These are phyloP conservation scores for cucumber (Cucumis sativus) DNA, from an alignment of 306 rosid species.

Conservation along the genomic window DNA sequence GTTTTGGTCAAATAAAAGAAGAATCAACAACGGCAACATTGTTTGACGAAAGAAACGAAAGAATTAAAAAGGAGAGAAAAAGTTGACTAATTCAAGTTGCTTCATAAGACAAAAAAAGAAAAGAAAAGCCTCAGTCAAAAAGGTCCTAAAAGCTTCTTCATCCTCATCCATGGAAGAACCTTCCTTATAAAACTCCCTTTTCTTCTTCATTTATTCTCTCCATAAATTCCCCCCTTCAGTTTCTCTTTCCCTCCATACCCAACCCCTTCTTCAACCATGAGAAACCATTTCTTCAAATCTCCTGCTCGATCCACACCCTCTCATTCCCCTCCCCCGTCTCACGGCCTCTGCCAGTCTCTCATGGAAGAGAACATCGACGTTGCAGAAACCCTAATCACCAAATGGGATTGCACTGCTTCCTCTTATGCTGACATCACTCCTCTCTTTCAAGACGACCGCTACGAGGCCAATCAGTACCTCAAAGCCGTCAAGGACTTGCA, in stretches of 20 bases:
- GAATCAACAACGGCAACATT: background rate
- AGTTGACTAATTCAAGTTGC: background rate
- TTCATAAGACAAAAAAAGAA: no score
- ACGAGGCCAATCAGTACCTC: conserved; percentile 52
- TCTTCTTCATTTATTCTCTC: background rate
- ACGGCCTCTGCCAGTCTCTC: conserved; percentile 29
- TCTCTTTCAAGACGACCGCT: conserved; percentile 39
- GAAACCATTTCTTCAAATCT: conserved; percentile 26
- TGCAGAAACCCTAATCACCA: conserved; percentile 36
- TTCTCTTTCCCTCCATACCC: background rate
- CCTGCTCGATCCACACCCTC: conserved; percentile 8
- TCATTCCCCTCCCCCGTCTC: conserved; percentile 22
- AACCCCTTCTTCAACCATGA: background rate
- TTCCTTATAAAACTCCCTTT: background rate
- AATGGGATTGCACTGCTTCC: conserved; percentile 34
- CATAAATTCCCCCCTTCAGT: background rate
- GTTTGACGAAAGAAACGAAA: no score
- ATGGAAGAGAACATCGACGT: conserved; percentile 48
- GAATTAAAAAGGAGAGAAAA: no score
- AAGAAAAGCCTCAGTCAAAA: background rate
- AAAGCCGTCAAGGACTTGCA: conserved; percentile 43
- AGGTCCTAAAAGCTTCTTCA: background rate
- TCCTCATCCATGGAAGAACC: background rate
- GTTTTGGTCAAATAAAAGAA: background rate
- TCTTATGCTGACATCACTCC: conserved; percentile 3